A percentile compares a stretch with the other conserved stretches of the same genome.
Evolutionary conservation across 805 yeast genomes (phyloP).

Genomic region (Huiozyma naganishii): DNA sequence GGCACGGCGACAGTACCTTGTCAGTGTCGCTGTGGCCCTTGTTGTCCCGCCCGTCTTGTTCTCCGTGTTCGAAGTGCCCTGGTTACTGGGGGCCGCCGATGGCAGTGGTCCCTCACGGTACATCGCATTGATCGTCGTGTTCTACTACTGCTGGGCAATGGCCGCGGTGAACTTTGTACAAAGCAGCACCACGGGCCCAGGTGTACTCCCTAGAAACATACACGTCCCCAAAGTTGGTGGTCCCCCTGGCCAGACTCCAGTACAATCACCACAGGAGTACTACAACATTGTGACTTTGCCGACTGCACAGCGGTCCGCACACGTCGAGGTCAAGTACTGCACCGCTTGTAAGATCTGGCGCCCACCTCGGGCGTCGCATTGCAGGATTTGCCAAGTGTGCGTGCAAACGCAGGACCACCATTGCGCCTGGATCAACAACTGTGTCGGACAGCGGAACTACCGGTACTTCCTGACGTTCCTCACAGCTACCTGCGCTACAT

Average conservation of each 20-base stretch:
- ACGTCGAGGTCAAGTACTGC: constrained; percentile 44
- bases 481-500: constrained; percentile 26
- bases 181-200: constrained; percentile 59
- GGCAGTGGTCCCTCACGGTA: neutral
- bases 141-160: constrained; percentile 47
- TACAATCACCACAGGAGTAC: constrained; percentile 35
- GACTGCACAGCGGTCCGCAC: constrained; percentile 4
- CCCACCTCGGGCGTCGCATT: constrained; percentile 67
- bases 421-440: constrained; percentile 60
- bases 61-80: constrained; percentile 33
- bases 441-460: constrained; percentile 68
- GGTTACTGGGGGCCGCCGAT: constrained; percentile 14
- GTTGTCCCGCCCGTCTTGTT: constrained; percentile 44
- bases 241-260: constrained; percentile 30
- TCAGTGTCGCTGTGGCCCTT: constrained; percentile 27
- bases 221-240: constrained; percentile 38
- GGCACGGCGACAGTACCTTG: constrained; percentile 28
- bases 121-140: constrained; percentile 35
- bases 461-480: constrained; percentile 47
- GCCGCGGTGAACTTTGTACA: constrained; percentile 38
- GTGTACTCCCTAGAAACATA: constrained; percentile 54
- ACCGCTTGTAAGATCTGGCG: constrained; percentile 62
- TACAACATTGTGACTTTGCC: constrained; percentile 33
- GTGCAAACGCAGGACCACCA: constrained; percentile 57
- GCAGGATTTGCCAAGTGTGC: constrained; percentile 59